A percentile compares a stretch with the other conserved stretches of the same genome.
phyloP scores from a whole-genome alignment of 306 rosid genomes.

The Ochetophila trinervis region DNA sequence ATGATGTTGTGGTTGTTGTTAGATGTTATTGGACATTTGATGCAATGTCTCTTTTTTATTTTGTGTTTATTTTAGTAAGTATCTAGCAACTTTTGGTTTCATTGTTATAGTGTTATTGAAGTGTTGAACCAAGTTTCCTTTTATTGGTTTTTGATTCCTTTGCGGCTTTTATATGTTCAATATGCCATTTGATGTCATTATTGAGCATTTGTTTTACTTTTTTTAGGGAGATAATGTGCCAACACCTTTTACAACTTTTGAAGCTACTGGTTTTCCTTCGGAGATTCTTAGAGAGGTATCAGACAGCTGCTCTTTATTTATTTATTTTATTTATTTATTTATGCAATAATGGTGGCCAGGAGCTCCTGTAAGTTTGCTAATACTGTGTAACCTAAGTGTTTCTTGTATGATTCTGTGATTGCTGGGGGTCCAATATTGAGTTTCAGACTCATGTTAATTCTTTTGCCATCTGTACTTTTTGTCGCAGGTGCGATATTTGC shows the following conservation, averaged over 20 bases:
- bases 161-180: not conserved
- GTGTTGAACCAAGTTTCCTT: too few relatives aligned
- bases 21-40: not conserved
- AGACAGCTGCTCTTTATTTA: constrained; percentile 17
- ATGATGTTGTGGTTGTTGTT: constrained; percentile 1
- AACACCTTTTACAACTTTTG: constrained; percentile 69
- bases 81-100: too few relatives aligned
- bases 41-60: not conserved
- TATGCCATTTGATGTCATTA: not conserved
- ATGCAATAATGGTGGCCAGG: constrained; percentile 31
- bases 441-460: constrained; percentile 70
- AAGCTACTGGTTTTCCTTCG: constrained; percentile 71
- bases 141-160: too few relatives aligned
- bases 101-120: too few relatives aligned
- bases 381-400: constrained; percentile 44
- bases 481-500: constrained; percentile 99
- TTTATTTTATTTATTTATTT: constrained; percentile 16
- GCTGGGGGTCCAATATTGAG: constrained; percentile 71
- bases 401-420: constrained; percentile 60
- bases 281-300: constrained; percentile 98
- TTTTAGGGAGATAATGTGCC: constrained; percentile 88
- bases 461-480: constrained; percentile 80
- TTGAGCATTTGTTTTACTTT: not conserved
- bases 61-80: not conserved
- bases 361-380: constrained; percentile 35